These are phyloP conservation scores for Fusarium annulatum DNA, from an alignment of 2,329 filamentous ascomycete species.

Conservation along the genomic window DNA sequence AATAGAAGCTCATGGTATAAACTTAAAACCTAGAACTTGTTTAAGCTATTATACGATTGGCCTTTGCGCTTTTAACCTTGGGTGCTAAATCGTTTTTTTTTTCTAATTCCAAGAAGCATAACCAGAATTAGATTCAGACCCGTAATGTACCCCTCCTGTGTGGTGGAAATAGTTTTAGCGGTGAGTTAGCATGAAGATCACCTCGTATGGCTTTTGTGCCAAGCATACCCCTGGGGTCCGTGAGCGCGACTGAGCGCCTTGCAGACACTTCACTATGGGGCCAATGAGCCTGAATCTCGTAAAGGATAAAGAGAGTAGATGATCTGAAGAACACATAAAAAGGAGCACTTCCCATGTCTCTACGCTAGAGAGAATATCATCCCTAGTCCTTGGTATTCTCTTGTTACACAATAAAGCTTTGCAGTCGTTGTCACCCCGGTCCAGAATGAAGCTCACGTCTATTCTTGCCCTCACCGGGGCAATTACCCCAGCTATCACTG, in stretches of 20 bases:
- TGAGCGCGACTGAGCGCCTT: neutral
- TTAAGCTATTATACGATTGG: fast-evolving
- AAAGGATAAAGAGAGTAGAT: neutral
- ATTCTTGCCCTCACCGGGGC: neutral
- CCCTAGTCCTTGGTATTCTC: fast-evolving
- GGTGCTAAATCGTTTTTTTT: neutral
- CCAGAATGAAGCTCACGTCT: neutral
- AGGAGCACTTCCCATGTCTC: fast-evolving
- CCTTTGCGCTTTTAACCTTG: neutral
- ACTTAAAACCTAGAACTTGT: neutral
- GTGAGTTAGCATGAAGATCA: neutral
- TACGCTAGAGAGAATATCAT: fast-evolving
- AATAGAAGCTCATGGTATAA: fast-evolving
- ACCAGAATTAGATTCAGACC: neutral
- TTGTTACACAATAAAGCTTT: too few species aligned
- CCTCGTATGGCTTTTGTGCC: neutral
- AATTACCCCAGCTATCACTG: neutral
- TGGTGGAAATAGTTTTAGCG: neutral
- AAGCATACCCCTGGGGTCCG: neutral
- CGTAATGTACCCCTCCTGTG: fast-evolving
- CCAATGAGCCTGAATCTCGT: neutral
- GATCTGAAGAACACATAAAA: fast-evolving
- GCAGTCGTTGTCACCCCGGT: fast-evolving
- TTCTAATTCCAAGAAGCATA: neutral
- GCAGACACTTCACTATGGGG: neutral